phyloP scores from a whole-genome alignment of 768 basidiomycete species.

The Kondoa malvinella region DNA sequence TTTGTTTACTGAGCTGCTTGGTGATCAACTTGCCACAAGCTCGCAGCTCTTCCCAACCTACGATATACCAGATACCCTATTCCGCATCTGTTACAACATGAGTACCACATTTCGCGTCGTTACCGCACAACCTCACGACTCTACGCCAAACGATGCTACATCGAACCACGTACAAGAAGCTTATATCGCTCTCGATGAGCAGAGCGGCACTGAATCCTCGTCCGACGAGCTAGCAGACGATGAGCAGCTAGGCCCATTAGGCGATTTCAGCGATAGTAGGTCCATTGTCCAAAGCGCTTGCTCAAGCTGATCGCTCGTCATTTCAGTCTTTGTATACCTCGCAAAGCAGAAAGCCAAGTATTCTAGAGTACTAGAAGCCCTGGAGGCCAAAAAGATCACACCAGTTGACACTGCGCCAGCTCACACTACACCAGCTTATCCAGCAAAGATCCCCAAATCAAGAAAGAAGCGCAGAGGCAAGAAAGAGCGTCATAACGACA shows the following conservation, averaged over 20 bases:
- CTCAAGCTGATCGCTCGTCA: neutral
- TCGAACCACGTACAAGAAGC: neutral
- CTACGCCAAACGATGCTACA: neutral
- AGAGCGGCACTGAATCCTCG: neutral
- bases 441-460: no score
- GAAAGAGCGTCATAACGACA: neutral
- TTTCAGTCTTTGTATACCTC: slow-evolving; percentile 1
- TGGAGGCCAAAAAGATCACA: neutral
- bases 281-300: neutral
- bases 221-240: neutral
- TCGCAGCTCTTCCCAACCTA: no score
- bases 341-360: neutral
- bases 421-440: no score
- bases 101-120: neutral
- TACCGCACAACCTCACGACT: neutral
- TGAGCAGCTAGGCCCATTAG: neutral
- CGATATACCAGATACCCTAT: neutral
- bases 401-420: neutral
- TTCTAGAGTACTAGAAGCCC: neutral
- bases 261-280: slow-evolving; percentile 1
- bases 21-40: no score
- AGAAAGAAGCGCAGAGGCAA: neutral
- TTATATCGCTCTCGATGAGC: neutral
- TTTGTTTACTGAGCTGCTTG: no score
- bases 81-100: neutral